Evolutionary conservation across 495 filamentous ascomycete genomes (phyloP).

Genomic region (Wilcoxina mikolae): DNA sequence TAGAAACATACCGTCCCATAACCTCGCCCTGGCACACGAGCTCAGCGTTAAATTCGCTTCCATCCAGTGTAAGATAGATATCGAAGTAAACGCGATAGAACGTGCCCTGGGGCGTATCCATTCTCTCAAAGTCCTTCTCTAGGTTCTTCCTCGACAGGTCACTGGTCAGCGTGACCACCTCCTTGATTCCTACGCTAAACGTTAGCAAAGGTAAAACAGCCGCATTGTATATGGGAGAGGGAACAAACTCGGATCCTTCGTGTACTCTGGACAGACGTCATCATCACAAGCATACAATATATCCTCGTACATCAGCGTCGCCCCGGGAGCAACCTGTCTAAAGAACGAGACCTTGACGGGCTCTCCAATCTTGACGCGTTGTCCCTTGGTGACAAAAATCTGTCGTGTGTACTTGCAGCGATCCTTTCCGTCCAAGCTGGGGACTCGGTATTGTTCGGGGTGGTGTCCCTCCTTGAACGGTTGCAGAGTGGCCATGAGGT

Average conservation of each 20-base stretch:
- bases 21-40: conserved; percentile 96
- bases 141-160: conserved; percentile 96
- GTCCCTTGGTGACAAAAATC: conserved; percentile 97
- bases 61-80: conserved; percentile 81
- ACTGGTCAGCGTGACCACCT: conserved; percentile 93
- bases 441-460: conserved; percentile 93
- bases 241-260: conserved; percentile 93
- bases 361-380: conserved; percentile 96
- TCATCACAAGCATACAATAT: conserved; percentile 96
- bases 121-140: conserved; percentile 96
- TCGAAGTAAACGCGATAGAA: conserved; percentile 82
- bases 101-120: conserved; percentile 96
- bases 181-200: conserved; percentile 69
- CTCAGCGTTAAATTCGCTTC: conserved; percentile 95
- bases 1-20: conserved; percentile 59
- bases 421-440: conserved; percentile 89
- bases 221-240: background rate
- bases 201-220: background rate
- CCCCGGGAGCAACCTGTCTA: conserved; percentile 91
- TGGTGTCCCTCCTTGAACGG: conserved; percentile 99
- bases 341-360: conserved; percentile 99
- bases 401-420: conserved; percentile 97
- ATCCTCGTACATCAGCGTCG: conserved; percentile 98
- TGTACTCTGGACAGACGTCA: conserved; percentile 95
- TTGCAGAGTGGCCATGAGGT: conserved; percentile 96